These are phyloP conservation scores for Saccharomycopsis capsularis DNA, from an alignment of 805 yeast species.

Conservation along the genomic window DNA sequence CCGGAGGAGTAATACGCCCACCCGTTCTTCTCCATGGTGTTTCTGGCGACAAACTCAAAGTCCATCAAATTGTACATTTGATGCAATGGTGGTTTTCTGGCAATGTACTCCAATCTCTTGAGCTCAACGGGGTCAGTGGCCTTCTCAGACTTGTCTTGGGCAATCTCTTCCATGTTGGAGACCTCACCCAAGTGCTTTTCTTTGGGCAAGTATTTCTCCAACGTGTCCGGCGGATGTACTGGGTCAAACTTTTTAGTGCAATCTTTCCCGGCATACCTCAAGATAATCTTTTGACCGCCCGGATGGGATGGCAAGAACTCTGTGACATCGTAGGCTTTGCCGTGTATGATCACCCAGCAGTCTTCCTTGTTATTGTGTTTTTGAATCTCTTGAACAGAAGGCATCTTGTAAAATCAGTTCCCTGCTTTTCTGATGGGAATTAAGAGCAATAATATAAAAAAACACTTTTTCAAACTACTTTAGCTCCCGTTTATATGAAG, in stretches of 20 bases:
- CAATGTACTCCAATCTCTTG: slow-evolving; percentile 36
- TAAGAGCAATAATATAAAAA: no score
- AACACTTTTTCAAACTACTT: no score
- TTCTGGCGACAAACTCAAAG: slow-evolving; percentile 80
- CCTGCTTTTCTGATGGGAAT: no score
- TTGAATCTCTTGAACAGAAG: slow-evolving; percentile 42
- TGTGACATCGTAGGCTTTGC: slow-evolving; percentile 72
- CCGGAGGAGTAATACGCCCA: slow-evolving; percentile 94
- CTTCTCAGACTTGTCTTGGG: slow-evolving; percentile 33
- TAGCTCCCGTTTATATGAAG: no score
- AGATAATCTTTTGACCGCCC: slow-evolving; percentile 65
- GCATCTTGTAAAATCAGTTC: slow-evolving; percentile 14
- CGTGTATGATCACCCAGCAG: slow-evolving; percentile 74
- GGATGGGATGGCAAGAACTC: slow-evolving; percentile 75
- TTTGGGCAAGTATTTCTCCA: slow-evolving; percentile 51
- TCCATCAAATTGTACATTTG: slow-evolving; percentile 74
- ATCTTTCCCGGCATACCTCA: slow-evolving; percentile 76
- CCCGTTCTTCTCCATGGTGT: slow-evolving; percentile 68
- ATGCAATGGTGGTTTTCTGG: slow-evolving; percentile 59
- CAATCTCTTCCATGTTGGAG: slow-evolving; percentile 27
- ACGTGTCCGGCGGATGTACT: slow-evolving; percentile 83
- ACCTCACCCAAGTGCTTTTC: slow-evolving; percentile 60
- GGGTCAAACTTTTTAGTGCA: slow-evolving; percentile 84
- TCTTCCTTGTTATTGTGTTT: slow-evolving; percentile 66
- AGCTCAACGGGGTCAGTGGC: slow-evolving; percentile 28